Conservation (phyloP, 768 basidiomycete species). For the Suillus subaureus region DNA sequence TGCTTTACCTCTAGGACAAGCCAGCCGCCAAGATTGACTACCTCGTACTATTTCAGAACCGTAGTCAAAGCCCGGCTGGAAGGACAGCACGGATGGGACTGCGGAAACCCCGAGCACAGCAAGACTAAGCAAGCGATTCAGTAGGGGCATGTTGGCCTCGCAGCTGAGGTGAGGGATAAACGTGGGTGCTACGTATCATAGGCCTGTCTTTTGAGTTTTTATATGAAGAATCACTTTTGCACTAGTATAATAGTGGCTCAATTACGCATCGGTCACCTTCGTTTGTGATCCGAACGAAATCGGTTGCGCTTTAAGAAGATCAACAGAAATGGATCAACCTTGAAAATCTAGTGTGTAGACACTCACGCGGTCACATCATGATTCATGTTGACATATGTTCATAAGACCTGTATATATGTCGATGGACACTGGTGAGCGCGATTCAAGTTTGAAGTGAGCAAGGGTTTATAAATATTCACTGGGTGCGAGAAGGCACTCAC, state of each 20-base stretch:
- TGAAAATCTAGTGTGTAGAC: not conserved
- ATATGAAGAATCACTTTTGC: not conserved
- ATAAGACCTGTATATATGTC: not conserved
- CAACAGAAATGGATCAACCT: not conserved
- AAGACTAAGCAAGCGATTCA: not conserved
- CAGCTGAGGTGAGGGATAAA: not conserved
- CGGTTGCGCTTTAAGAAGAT: not conserved
- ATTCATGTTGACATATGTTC: not conserved
- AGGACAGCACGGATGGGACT: constrained; percentile 6
- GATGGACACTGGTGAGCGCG: not conserved
- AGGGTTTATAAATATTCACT: not conserved
- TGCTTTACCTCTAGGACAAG: constrained; percentile 30
- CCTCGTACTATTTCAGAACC: constrained; percentile 32
- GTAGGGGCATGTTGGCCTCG: constrained; percentile 5
- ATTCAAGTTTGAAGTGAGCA: not conserved
- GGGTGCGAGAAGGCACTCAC: not conserved
- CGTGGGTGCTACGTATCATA: no score
- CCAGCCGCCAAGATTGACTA: constrained; percentile 38
- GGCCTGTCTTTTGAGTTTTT: not conserved
- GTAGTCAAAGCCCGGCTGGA: constrained; percentile 29
- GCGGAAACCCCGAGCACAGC: constrained; percentile 7
- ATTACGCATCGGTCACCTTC: not conserved
- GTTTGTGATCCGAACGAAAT: constrained; percentile 1
- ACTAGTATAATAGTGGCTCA: not conserved
- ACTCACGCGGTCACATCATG: not conserved